These are phyloP conservation scores for Umbellularia californica DNA, from an alignment of 164 flowering plant species.

Conservation along the genomic window DNA sequence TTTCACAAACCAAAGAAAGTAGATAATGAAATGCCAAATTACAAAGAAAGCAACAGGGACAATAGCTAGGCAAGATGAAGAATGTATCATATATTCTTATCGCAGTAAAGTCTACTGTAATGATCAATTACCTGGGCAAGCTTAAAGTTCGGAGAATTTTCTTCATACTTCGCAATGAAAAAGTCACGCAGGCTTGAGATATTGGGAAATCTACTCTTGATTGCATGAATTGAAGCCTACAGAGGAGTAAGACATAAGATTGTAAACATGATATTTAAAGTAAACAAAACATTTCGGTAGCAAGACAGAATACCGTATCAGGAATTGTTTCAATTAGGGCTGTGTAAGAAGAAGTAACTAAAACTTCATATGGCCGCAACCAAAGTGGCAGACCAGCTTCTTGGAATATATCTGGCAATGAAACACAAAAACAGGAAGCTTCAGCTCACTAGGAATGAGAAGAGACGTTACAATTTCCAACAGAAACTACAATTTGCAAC, in stretches of 20 bases:
- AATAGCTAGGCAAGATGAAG: too few species aligned
- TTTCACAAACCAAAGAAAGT: not conserved
- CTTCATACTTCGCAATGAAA: slow-evolving; percentile 82
- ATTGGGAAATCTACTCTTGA: slow-evolving; percentile 87
- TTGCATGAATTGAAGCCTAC: slow-evolving; percentile 95
- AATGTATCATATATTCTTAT: too few species aligned
- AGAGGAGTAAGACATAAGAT: slow-evolving; percentile 11
- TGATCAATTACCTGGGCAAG: slow-evolving; percentile 81
- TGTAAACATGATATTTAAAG: not conserved
- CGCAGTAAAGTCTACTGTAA: not conserved
- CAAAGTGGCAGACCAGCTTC: slow-evolving; percentile 99
- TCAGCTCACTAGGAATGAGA: not conserved
- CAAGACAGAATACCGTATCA: slow-evolving; percentile 62
- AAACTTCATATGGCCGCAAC: slow-evolving; percentile 97
- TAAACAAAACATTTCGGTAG: not conserved
- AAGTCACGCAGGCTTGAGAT: slow-evolving; percentile 85
- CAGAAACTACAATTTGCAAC: not conserved
- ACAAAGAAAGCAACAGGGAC: too few species aligned
- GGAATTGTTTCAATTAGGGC: slow-evolving; percentile 98
- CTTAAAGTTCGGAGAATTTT: slow-evolving; percentile 89
- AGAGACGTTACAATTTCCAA: not conserved
- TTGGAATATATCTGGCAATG: slow-evolving; percentile 85
- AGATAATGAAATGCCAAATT: not conserved
- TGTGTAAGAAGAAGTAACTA: slow-evolving; percentile 94
- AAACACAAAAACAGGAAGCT: slow-evolving; percentile 3